A percentile compares a stretch with the other conserved stretches of the same genome.
phyloP scores from a whole-genome alignment of 768 basidiomycete genomes.

The Leccinum rimulosum region DNA sequence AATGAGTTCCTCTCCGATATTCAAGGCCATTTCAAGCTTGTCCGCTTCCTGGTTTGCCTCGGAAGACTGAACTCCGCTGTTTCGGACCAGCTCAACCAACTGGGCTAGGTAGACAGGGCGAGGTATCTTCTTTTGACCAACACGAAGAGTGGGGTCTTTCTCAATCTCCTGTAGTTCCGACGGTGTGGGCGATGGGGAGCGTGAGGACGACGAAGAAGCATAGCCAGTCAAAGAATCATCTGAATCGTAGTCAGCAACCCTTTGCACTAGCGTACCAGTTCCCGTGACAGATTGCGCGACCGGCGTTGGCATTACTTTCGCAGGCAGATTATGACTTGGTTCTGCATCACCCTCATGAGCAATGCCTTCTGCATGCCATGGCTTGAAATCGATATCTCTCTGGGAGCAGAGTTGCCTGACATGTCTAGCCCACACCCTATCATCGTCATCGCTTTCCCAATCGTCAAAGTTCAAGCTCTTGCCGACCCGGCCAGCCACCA shows the following conservation, averaged over 20 bases:
- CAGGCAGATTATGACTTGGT: constrained; percentile 11
- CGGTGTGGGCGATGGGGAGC: constrained; percentile 77
- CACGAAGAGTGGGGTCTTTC: constrained; percentile 76
- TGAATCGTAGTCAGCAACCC: constrained; percentile 57
- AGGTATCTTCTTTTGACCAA: constrained; percentile 65
- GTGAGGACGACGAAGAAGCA: constrained; percentile 60
- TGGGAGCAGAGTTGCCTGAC: constrained; percentile 52
- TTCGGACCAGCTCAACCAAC: constrained; percentile 72
- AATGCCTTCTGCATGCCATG: constrained; percentile 18
- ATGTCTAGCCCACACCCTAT: constrained; percentile 59
- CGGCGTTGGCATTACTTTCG: constrained; percentile 7
- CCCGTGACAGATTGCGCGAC: not conserved
- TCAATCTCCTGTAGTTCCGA: constrained; percentile 81
- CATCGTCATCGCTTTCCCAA: constrained; percentile 78
- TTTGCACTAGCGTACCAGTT: constrained; percentile 8
- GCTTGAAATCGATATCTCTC: constrained; percentile 51
- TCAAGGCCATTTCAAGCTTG: constrained; percentile 76
- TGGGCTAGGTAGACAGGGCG: constrained; percentile 90
- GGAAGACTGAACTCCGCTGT: constrained; percentile 46
- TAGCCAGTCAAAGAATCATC: constrained; percentile 84
- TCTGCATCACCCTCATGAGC: constrained; percentile 7
- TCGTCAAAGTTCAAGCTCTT: constrained; percentile 75
- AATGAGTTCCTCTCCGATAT: constrained; percentile 78
- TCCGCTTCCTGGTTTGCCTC: constrained; percentile 69
- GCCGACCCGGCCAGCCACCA: constrained; percentile 58